Evolutionary conservation across 2,329 filamentous ascomycete genomes (phyloP), one percentile per base, ranked within the genome.

Genomic region (Neopestalotiopsis clavispora): DNA sequence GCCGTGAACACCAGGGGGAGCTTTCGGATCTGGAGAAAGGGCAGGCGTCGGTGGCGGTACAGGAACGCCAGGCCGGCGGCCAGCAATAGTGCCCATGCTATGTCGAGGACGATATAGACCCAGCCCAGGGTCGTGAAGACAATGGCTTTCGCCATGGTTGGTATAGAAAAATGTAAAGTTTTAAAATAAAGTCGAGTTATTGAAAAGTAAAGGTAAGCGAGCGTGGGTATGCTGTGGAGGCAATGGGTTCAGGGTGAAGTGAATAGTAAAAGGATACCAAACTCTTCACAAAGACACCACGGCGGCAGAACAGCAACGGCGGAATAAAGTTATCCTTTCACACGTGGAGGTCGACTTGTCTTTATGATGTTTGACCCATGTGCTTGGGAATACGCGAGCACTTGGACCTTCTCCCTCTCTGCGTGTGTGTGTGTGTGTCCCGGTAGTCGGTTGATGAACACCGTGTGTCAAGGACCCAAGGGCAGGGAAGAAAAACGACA

Each of bases 11-110:
- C 72, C 61, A 77, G 69, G 5, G 68, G 66, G 23, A 79, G 70
- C 45, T 72, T 72, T 45, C 78, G 76, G 32, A 80, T 74, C 63
- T 84, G 74, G 3, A 80, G 73, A 58, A 76, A 72, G 23, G 74
- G 72, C 10, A 73, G 68, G 14, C 74, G 62, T 30, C 78, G 75
- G 60, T 75, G 70, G 17, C 60, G 52, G 67, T 68, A 71, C 17
- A 80, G 72, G 34, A 72, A 72, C 38, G 60, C 38, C 59, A 79
- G 69, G 28, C 74, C 77, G 38, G 52, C 61, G 10, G 64, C 62
- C 28, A 75, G 66, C n/a, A 74, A 40, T n/a, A 73, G 28, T 1
- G 73, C 73, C 74, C 71, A 76, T 30, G 40, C 69, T 28, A 62
- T 64, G 13, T 63, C 65, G 65, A 73, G 52, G 23, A 60, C 65